Evolutionary conservation across 1,284 basidiomycete species (phyloP), one percentile per base, ranked within the genome.

Genomic region (Thecaphora frezii): DNA sequence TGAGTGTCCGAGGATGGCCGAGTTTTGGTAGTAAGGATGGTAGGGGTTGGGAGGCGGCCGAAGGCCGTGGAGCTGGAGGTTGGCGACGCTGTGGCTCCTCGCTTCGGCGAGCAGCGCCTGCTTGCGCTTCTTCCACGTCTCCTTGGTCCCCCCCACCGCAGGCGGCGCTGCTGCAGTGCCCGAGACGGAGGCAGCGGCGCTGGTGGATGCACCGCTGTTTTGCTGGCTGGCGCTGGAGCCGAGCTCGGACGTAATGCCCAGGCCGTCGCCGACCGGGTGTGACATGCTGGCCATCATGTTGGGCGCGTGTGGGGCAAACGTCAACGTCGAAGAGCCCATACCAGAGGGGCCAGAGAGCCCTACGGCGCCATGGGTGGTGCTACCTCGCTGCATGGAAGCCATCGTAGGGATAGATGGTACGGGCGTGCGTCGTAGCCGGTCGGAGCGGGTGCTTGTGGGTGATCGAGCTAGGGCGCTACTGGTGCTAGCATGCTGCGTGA

Each of bases 71-170:
- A 65, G 51, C 22, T 75, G 71, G 19, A 73, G 66, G 48, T 75
- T 58, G 19, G 71, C 71, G 24, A 71, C 58, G 23, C 62, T 64
- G 42, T 71, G 56, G 43, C 73, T 64, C 40, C 62, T 61, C 2
- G 73, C 66, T 14, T 70, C 59, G 18, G 66, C 69, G 3, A 71
- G 55, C 9, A 71, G 60, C 24, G 63, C 57, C 30, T 69, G 66
- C 19, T 71, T 71, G 44, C 69, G 55, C 9, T 65, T 61, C 33
- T 69, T 66, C 69, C 69, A 71, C 18, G 66, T 57, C 25, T 71
- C 63, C 43, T 67, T 71, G 2, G 66, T 71, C 3, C 64, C 57
- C 30, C 52, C 58, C 51, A 47, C 46, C 36, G 33, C 46, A 44
- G 22, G 33, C 44, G 21, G 26, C 46, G 33, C 36, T 37, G 19